Evolutionary conservation across 148 eudicot genomes (phyloP).

Genomic region (Nyssa sinensis): DNA sequence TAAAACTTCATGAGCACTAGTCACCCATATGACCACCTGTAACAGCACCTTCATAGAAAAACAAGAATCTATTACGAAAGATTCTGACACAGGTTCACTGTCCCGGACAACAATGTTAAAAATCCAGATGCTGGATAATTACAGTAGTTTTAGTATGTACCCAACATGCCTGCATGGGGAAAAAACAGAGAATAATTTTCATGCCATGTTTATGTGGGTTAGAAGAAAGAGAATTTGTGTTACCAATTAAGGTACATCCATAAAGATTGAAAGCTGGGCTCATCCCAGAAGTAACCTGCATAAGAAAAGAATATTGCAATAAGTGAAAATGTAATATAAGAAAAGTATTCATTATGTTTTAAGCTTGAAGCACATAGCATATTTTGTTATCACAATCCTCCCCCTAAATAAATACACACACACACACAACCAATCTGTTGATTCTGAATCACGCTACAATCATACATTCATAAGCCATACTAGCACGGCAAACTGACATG

Average conservation of each 20-base stretch:
- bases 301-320: neutral
- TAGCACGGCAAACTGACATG: neutral
- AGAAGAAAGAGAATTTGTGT: constrained; percentile 8
- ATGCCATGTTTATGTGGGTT: neutral
- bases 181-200: neutral
- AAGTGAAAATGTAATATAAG: neutral
- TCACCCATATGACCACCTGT: neutral
- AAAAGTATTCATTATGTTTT: neutral
- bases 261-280: constrained; percentile 88
- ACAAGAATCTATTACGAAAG: neutral
- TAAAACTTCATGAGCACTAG: neutral
- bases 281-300: constrained; percentile 96
- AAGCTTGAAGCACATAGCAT: neutral
- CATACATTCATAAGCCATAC: too few species aligned
- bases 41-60: neutral
- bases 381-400: neutral
- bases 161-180: neutral
- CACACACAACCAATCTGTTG: too few species aligned
- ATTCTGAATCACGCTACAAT: too few species aligned
- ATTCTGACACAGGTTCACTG: neutral
- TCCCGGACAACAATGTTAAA: neutral
- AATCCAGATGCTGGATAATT: neutral
- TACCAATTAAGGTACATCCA: constrained; percentile 97
- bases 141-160: neutral
- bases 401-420: too few species aligned